phyloP scores from a whole-genome alignment of 768 basidiomycete genomes.

The Agrocybe pediades region DNA sequence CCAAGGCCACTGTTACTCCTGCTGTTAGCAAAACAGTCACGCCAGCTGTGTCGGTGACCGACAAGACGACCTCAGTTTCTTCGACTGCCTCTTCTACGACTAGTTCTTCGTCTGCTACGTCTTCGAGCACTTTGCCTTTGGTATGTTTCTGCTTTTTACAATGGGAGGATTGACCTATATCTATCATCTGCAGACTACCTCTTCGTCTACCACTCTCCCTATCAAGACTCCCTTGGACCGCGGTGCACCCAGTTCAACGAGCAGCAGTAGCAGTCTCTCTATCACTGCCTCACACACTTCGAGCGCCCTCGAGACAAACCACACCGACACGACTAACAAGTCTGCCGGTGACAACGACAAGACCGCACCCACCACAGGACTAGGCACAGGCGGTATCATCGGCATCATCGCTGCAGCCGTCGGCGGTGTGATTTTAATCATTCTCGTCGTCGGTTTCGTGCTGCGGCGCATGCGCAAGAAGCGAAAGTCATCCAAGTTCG shows the following conservation, averaged over 20 bases:
- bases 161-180: neutral
- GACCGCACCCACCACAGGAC: slow-evolving; percentile 7
- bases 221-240: neutral
- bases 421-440: slow-evolving; percentile 23
- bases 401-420: slow-evolving; percentile 27
- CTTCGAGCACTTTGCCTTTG: slow-evolving; percentile 3
- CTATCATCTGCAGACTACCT: neutral
- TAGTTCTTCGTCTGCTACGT: neutral
- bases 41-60: neutral
- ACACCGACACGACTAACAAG: neutral
- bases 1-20: neutral
- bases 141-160: neutral
- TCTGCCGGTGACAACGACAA: neutral
- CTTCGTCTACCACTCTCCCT: neutral
- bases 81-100: neutral
- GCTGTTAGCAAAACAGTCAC: neutral
- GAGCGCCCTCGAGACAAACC: neutral
- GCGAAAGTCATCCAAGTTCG: slow-evolving; percentile 24
- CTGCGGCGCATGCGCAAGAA: slow-evolving; percentile 37
- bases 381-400: slow-evolving; percentile 24
- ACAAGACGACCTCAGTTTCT: neutral
- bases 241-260: neutral
- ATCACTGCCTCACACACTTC: neutral
- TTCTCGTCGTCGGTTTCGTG: slow-evolving; percentile 24
- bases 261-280: neutral